Evolutionary conservation across 139 green algal genomes (phyloP).

Genomic region (Picochlorum costavermella): DNA sequence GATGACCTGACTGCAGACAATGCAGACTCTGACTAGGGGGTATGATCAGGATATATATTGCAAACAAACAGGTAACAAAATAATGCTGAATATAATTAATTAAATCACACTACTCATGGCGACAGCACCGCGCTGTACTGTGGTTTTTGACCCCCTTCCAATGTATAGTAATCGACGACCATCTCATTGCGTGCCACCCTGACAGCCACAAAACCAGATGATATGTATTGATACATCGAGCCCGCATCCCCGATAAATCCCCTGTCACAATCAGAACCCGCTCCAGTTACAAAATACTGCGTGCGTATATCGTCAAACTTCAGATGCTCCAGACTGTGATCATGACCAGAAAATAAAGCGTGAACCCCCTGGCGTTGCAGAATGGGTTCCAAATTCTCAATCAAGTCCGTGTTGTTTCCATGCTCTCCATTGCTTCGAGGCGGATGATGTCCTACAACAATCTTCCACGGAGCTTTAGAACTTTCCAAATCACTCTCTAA

Average conservation of each 20-base stretch:
- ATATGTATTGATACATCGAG: constrained; percentile 1
- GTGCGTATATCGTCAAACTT: not conserved
- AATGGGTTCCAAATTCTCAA: constrained; percentile 23
- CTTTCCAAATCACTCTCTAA: constrained; percentile 20
- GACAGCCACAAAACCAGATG: constrained; percentile 10
- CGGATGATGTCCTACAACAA: constrained; percentile 65
- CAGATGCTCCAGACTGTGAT: constrained; percentile 65
- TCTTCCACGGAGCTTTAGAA: constrained; percentile 36
- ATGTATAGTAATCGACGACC: constrained; percentile 15
- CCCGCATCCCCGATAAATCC: not conserved
- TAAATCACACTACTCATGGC: not conserved
- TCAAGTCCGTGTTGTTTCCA: constrained; percentile 10
- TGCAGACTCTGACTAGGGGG: not conserved
- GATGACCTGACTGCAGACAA: not conserved
- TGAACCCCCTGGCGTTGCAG: constrained; percentile 14
- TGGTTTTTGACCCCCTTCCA: constrained; percentile 4
- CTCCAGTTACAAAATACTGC: constrained; percentile 1
- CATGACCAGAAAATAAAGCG: constrained; percentile 52
- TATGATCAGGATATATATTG: not conserved
- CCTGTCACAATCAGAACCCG: constrained; percentile 11
- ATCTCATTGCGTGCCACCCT: not conserved
- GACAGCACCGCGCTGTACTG: not conserved
- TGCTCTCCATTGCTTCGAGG: not conserved
- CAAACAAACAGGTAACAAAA: not conserved
- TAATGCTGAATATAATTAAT: not conserved